These are phyloP conservation scores for Candida bentonensis DNA, from an alignment of 805 yeast species.

Conservation along the genomic window DNA sequence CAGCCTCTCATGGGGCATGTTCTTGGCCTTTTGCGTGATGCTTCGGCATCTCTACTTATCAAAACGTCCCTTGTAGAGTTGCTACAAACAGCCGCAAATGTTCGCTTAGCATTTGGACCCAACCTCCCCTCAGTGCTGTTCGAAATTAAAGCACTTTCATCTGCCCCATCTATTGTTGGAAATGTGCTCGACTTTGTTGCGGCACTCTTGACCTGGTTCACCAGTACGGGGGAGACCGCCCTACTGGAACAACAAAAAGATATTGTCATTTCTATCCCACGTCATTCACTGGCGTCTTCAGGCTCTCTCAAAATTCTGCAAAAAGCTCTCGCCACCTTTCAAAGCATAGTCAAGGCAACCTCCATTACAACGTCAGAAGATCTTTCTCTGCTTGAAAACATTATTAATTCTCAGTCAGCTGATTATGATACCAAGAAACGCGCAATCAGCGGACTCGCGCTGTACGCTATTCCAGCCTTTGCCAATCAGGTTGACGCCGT, in stretches of 20 bases:
- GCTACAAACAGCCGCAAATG: not conserved
- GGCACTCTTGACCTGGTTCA: not conserved
- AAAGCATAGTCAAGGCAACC: not conserved
- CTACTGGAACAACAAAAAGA: not conserved
- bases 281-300: not conserved
- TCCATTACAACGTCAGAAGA: not conserved
- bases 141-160: not conserved
- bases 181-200: not conserved
- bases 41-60: not conserved
- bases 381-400: not conserved
- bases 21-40: not conserved
- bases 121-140: not conserved
- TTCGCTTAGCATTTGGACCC: not conserved
- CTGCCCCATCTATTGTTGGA: not conserved
- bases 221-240: not conserved
- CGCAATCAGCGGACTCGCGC: not conserved
- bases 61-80: not conserved
- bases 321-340: not conserved
- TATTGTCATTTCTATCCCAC: not conserved
- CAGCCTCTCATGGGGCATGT: constrained; percentile 1
- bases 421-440: not conserved
- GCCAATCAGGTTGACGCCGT: not conserved
- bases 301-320: not conserved
- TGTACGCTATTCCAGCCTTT: not conserved
- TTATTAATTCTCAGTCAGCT: not conserved